These are phyloP conservation scores for Apiotrichum mycotoxinovorans DNA, from an alignment of 1,284 basidiomycete genomes.

Conservation along the genomic window DNA sequence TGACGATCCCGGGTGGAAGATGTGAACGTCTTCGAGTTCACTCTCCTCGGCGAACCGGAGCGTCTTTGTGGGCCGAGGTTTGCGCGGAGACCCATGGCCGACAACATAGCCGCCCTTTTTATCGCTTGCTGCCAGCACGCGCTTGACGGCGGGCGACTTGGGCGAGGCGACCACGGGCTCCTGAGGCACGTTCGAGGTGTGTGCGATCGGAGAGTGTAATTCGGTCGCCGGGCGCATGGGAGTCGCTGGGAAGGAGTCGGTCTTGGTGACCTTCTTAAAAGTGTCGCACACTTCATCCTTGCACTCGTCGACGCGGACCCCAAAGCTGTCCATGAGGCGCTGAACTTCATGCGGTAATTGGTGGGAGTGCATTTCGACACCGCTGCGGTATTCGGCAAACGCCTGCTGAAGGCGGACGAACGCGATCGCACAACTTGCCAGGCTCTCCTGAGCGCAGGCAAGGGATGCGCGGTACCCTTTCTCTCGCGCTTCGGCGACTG, in stretches of 20 bases:
- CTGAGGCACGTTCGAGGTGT: background rate
- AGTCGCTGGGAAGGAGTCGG: background rate
- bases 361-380: background rate
- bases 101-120: slow-evolving; percentile 13
- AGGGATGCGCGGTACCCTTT: slow-evolving; percentile 65
- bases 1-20: slow-evolving; percentile 4
- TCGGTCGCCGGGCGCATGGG: slow-evolving; percentile 3
- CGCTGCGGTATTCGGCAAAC: slow-evolving; percentile 58
- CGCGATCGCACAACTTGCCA: slow-evolving; percentile 54
- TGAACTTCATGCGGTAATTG: background rate
- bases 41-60: slow-evolving; percentile 13
- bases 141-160: slow-evolving; percentile 14
- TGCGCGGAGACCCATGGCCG: slow-evolving; percentile 8
- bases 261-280: background rate
- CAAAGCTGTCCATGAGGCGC: background rate
- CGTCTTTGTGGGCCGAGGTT: background rate
- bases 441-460: slow-evolving; percentile 62
- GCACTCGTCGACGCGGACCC: background rate
- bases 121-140: slow-evolving; percentile 4
- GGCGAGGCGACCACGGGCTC: background rate
- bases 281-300: slow-evolving; percentile 5
- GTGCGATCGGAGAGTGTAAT: background rate
- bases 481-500: slow-evolving; percentile 66
- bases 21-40: slow-evolving; percentile 8
- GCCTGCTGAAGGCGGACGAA: slow-evolving; percentile 74